A percentile compares a stretch with the other conserved stretches of the same genome.
Conservation (phyloP, 2,329 filamentous ascomycete species). For the Penicillium decumbens region DNA sequence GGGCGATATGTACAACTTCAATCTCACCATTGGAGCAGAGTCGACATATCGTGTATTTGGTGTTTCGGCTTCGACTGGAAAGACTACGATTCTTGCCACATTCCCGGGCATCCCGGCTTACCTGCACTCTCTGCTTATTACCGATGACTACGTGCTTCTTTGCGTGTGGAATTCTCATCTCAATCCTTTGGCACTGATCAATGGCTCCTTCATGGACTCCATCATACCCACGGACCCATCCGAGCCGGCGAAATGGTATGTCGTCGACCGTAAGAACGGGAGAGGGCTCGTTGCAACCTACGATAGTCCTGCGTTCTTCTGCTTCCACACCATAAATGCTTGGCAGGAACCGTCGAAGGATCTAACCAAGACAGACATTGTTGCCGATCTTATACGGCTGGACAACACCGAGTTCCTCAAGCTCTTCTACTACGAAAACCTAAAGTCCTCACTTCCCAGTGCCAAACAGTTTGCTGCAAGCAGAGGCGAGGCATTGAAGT, state of each 20-base stretch:
- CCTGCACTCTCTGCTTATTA: constrained; percentile 77
- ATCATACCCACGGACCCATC: constrained; percentile 59
- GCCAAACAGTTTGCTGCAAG: constrained; percentile 30
- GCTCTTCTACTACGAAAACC: constrained; percentile 64
- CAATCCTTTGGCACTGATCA: constrained; percentile 42
- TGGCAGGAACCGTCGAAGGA: constrained; percentile 57
- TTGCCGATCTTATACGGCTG: constrained; percentile 63
- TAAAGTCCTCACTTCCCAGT: constrained; percentile 54
- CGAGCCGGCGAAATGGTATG: constrained; percentile 63
- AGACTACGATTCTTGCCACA: constrained; percentile 66
- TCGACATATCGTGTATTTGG: constrained; percentile 66
- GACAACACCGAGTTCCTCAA: constrained; percentile 61
- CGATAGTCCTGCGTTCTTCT: constrained; percentile 65
- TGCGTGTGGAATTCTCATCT: constrained; percentile 66
- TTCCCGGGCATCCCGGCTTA: constrained; percentile 61
- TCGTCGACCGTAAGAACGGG: constrained; percentile 62
- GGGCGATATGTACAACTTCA: constrained; percentile 77
- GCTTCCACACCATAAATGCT: constrained; percentile 74
- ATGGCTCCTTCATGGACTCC: constrained; percentile 53
- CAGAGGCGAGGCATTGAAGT: constrained; percentile 32
- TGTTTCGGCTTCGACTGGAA: constrained; percentile 57
- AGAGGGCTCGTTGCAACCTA: constrained; percentile 66
- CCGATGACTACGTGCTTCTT: constrained; percentile 64
- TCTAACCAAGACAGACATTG: constrained; percentile 47
- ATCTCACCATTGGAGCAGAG: constrained; percentile 58